Conservation (phyloP, 148 eudicot genomes). For the Amaranthus hypochondriacus region DNA sequence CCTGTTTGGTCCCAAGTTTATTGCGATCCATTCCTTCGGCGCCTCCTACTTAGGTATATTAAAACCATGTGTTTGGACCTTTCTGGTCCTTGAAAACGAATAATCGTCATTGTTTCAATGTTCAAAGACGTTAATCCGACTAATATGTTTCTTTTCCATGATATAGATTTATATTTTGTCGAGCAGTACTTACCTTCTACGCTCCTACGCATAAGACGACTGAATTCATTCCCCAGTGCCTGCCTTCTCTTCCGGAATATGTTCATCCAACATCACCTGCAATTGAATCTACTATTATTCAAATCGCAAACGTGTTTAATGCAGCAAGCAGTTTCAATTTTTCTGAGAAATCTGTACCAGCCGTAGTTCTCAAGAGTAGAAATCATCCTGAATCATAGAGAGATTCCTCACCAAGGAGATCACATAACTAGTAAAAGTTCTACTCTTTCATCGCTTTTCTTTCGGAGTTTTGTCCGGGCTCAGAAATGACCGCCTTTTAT, state of each 20-base stretch:
- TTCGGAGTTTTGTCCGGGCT: neutral
- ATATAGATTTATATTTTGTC: conserved; percentile 76
- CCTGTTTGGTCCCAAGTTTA: conserved; percentile 83
- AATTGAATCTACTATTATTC: conserved; percentile 45
- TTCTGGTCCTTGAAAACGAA: neutral
- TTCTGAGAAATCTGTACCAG: conserved; percentile 30
- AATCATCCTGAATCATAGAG: conserved; percentile 4
- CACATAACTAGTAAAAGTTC: neutral
- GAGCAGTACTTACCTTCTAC: conserved; percentile 57
- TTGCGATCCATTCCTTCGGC: conserved; percentile 76
- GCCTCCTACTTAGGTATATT: conserved; percentile 62
- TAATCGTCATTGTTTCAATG: neutral
- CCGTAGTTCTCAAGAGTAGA: neutral
- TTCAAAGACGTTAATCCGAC: neutral
- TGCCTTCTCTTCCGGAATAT: conserved; percentile 67
- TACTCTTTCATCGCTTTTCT: neutral
- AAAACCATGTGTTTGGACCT: neutral
- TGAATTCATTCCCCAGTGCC: conserved; percentile 64
- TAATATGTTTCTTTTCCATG: conserved; percentile 10
- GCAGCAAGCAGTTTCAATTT: conserved; percentile 47
- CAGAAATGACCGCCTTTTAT: neutral
- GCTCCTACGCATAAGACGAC: conserved; percentile 46
- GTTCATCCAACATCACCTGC: conserved; percentile 45
- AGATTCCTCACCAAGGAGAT: neutral
- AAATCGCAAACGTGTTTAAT: conserved; percentile 51